Base-by-base conservation (phyloP, 2,329 filamentous ascomycete genomes). In the Aspergillus luchuensis region DNA sequence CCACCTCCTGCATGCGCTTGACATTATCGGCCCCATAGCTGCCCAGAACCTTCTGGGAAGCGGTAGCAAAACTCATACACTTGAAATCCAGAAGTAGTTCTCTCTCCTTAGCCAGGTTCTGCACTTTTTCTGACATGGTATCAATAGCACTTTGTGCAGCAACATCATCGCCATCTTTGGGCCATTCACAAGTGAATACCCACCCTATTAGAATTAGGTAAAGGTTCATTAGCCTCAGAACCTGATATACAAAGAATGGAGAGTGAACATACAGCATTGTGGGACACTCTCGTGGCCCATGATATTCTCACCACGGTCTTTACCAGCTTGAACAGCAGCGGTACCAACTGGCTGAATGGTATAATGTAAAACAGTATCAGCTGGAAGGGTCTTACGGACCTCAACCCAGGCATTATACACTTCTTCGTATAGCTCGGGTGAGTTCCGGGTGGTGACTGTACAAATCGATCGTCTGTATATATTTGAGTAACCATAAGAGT, bases 261-360 rank as follows among this genome's bases (percentile, higher is more conserved):
- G n/a, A 21, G 4, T 6, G 7, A n/a, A 19, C 51, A 7, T 53
- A 41, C 52, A 55, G n/a, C 17, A 45, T 8, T 45, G 52, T 15
- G 58, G 45, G 21, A 55, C 28, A 13, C 23, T 53, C 41, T 63
- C 59, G 3, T n/a, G 39, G 1, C 61, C 61, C 59, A 63, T 54
- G 19, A 61, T 59, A 28, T 58, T 61, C 19, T 41, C 61, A 21
- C 58, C 61, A 13, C 59, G 59, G n/a, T 56, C 51, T 8, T 58
- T 61, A 19, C 61, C 58, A 28, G 55, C 61, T 28, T 54, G 49
- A 2, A 63, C 55, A 52, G 55, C 58, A 39, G 58, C 33, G 8
- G 13, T 57, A 45, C 61, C 58, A 13, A 63, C 4, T 10, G 58
- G 58, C 30, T 63, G 61, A 17, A 58, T 58, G 30, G 50, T 33